Percentiles rank a stretch among this genome's conserved stretches.
Conservation (phyloP, 78 protist genomes). For the Isochrysis galbana region DNA sequence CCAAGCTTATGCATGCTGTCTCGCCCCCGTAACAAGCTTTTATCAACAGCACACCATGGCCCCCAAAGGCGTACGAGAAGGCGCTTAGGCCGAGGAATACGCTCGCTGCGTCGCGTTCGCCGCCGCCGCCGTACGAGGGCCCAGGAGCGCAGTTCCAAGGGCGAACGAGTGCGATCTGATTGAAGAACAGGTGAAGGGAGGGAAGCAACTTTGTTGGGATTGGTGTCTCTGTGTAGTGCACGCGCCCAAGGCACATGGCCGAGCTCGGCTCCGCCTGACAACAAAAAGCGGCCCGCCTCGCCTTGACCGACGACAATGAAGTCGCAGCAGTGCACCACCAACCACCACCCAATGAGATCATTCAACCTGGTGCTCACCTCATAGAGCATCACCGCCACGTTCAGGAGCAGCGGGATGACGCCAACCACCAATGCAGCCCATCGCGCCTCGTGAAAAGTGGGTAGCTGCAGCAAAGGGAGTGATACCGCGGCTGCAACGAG, state of each 20-base stretch:
- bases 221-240: no score
- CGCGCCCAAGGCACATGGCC: no score
- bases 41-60: no score
- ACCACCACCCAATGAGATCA: not conserved
- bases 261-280: no score
- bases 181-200: not conserved
- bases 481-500: not conserved
- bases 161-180: not conserved
- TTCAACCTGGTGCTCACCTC: not conserved
- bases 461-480: not conserved
- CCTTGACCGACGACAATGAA: no score
- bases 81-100: not conserved
- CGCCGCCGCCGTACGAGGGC: not conserved
- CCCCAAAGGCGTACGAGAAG: constrained; percentile 26
- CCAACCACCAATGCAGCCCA: not conserved
- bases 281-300: no score
- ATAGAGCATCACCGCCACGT: not conserved
- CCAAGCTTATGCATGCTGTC: no score
- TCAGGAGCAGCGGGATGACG: not conserved
- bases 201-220: not conserved
- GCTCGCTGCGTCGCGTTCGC: not conserved
- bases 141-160: not conserved
- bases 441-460: not conserved
- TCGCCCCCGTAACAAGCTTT: no score
- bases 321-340: not conserved